Conservation (phyloP, 1,139 yeast genomes). For the Candida sanyaensis region DNA sequence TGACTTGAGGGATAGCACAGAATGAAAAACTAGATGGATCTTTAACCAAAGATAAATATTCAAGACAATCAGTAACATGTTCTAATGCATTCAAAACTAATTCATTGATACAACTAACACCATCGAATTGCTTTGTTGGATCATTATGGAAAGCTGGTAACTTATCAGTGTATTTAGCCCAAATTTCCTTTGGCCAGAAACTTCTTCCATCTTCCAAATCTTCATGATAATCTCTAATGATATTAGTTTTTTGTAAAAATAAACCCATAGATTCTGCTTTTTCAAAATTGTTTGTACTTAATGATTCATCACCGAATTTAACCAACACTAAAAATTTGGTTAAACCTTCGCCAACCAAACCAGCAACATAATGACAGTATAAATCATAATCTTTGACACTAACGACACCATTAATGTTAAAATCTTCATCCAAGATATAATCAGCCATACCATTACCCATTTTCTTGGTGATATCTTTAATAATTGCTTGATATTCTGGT, state of each 20-base stretch:
- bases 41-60: constrained; percentile 71
- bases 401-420: constrained; percentile 75
- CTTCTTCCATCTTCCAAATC: constrained; percentile 91
- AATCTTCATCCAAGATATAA: constrained; percentile 76
- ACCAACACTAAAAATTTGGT: constrained; percentile 79
- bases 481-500: constrained; percentile 75
- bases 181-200: constrained; percentile 94
- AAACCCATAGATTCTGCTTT: constrained; percentile 90
- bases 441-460: constrained; percentile 99
- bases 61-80: constrained; percentile 77
- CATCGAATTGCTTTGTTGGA: constrained; percentile 45
- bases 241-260: constrained; percentile 92
- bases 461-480: constrained; percentile 70
- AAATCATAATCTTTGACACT: constrained; percentile 82
- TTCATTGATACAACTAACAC: constrained; percentile 77
- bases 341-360: constrained; percentile 94
- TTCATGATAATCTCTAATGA: constrained; percentile 92
- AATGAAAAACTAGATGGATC: constrained; percentile 87
- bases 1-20: constrained; percentile 97
- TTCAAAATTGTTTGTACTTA: constrained; percentile 51
- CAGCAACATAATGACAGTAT: constrained; percentile 97
- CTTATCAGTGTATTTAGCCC: constrained; percentile 76
- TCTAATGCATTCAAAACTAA: constrained; percentile 76
- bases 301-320: constrained; percentile 55
- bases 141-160: constrained; percentile 58